A percentile compares a stretch with the other conserved stretches of the same genome.
phyloP scores from a whole-genome alignment of 192 early-diverging fungal species.

The Kappamyces sp. region DNA sequence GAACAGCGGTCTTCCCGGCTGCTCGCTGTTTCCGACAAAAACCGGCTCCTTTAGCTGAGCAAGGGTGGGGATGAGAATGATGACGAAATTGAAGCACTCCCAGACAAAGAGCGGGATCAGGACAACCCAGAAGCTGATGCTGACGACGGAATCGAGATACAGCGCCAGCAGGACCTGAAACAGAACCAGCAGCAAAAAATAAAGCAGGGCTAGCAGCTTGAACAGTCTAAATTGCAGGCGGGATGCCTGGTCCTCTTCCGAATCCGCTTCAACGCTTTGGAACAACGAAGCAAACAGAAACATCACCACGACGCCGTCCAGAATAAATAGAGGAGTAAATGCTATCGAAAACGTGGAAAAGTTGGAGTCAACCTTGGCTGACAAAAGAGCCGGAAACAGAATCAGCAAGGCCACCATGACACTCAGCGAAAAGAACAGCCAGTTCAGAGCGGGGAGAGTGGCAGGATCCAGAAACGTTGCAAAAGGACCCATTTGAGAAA shows the following conservation, averaged over 20 bases:
- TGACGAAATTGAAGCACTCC: slow-evolving; percentile 62
- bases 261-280: slow-evolving; percentile 17
- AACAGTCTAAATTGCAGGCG: slow-evolving; percentile 6
- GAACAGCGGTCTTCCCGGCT: slow-evolving; percentile 17
- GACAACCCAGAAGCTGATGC: slow-evolving; percentile 58
- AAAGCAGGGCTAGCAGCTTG: slow-evolving; percentile 31
- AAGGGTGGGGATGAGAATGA: slow-evolving; percentile 19
- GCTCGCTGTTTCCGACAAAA: slow-evolving; percentile 13
- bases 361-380: slow-evolving; percentile 65
- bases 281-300: slow-evolving; percentile 10
- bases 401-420: slow-evolving; percentile 57
- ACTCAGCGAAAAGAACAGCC: slow-evolving; percentile 28
- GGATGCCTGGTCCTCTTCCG: slow-evolving; percentile 38
- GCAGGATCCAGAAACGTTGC: slow-evolving; percentile 42
- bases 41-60: slow-evolving; percentile 23
- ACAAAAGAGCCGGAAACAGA: slow-evolving; percentile 75
- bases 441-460: slow-evolving; percentile 35
- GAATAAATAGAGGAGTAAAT: slow-evolving; percentile 77
- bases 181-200: slow-evolving; percentile 48
- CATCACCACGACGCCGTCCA: slow-evolving; percentile 43
- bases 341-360: slow-evolving; percentile 64
- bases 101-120: slow-evolving; percentile 81
- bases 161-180: slow-evolving; percentile 78
- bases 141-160: slow-evolving; percentile 57
- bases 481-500: slow-evolving; percentile 31